Base-by-base conservation (phyloP, 805 yeast species). In the Suhomyces prunicola region DNA sequence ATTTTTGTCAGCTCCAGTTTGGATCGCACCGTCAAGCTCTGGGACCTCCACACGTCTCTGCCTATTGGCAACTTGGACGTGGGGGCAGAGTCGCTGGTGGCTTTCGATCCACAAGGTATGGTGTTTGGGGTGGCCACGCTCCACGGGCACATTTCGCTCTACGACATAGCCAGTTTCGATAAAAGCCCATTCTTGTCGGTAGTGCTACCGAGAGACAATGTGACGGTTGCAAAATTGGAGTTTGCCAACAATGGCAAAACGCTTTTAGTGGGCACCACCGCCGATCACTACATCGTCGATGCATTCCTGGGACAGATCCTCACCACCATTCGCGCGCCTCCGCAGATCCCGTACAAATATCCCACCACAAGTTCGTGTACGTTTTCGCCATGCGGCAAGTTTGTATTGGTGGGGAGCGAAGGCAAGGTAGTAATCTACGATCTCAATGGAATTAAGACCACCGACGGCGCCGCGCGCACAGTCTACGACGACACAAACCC, bases 71-170 rank as follows among this genome's bases (percentile, higher is more conserved):
- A 60, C 55, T 29, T 75, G 7, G 82, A 81, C 22, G 76, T 81
- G 36, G 79, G 83, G 13, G 75, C 78, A 12, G 84, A 88, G 8
- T 70, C 79, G 4, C 68, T 83, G 26, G 74, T 86, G 10, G 88
- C 94, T 0, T 82, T 84, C 59, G 98, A 93, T 69, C 94, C 97
- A 1, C 81, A 88, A 39, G 97, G 97, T 1, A 71, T 85, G 7
- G 87, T 92, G 0, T 85, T 90, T 69, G 97, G 90, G 0, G 78
- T 87, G 12, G 91, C 68, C 0, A 59, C 54, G 35, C 50, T 48
- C 41, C 13, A 46, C 5, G 69, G 70, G 6, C 31, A 51, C 6
- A 47, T 75, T 5, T 77, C 83, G 2, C 68, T 92, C 31, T 89
- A 88, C 62, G 90, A 87, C 58, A 58, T 81, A 33, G 77, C 82